Percentiles rank a stretch among this genome's conserved stretches.
phyloP scores from a whole-genome alignment of 2,329 filamentous ascomycete species.

The Chrysoporthe deuterocubensis region DNA sequence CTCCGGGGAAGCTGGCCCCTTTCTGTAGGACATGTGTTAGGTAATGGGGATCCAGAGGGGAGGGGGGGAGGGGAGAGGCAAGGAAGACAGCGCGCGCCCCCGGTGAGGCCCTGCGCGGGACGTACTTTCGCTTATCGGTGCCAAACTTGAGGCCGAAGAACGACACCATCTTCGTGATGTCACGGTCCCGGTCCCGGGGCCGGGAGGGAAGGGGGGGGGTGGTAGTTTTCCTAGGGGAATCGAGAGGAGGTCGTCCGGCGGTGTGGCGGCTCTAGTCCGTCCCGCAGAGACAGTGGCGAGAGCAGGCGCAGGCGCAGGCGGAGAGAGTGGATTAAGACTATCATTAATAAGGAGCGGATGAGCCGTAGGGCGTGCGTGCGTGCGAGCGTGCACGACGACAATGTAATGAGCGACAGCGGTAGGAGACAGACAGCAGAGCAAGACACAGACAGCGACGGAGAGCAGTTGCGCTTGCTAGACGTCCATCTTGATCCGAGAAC shows the following conservation, averaged over 20 bases:
- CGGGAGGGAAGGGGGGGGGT: no score
- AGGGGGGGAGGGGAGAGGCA: not conserved
- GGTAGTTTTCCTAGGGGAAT: slow-evolving; percentile 2
- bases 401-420: slow-evolving; percentile 20
- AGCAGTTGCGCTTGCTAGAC: slow-evolving; percentile 17
- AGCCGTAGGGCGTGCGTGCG: not conserved
- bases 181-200: not conserved
- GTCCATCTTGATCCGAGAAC: slow-evolving; percentile 18
- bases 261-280: not conserved
- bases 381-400: no score
- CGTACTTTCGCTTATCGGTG: slow-evolving; percentile 61
- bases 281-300: no score
- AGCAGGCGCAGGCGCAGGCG: not conserved
- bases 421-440: slow-evolving; percentile 14
- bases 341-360: slow-evolving; percentile 13
- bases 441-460: slow-evolving; percentile 6
- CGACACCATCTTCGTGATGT: slow-evolving; percentile 53
- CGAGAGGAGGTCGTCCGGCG: not conserved
- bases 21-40: slow-evolving; percentile 21
- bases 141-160: slow-evolving; percentile 63
- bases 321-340: slow-evolving; percentile 15
- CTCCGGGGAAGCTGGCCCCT: slow-evolving; percentile 17
- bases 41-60: not conserved
- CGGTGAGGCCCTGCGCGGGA: slow-evolving; percentile 28
- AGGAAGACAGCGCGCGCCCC: no score